Evolutionary conservation across 352 stramenopile genomes (phyloP), one percentile per base, ranked within the genome.

Genomic region (Globisporangium orthogonon): DNA sequence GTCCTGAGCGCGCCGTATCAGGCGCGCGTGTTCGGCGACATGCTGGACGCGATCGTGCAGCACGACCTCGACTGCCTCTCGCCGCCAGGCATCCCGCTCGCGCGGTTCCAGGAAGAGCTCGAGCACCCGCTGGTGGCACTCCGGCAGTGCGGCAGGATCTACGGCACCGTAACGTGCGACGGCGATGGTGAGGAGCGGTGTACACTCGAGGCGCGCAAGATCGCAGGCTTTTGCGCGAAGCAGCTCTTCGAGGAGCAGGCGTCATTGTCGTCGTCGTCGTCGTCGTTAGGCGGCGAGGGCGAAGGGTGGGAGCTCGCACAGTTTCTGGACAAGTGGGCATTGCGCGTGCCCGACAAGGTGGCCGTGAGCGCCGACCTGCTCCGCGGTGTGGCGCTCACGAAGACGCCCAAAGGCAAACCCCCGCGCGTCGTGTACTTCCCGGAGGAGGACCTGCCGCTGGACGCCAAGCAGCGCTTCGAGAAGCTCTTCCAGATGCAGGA

Each of bases 261-360:
- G 73, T 23, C 23, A 1, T 23, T 23, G 30, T 50, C 54, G 17
- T 66, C 71, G 13, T 23, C 23, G 23, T 23, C 70, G 84, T 46
- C 65, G 58, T 1, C 65, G 71, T 35, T 63, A 66, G 43, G 58
- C 59, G 56, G 62, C 4, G 39, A 23, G 13, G 58, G 70, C 14
- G 69, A 82, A 10, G 80, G 70, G 9, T 89, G 73, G 73, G 50
- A 67, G 17, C 58, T 89, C 15, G 69, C 84, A 4, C 55, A 70
- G 47, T 94, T 94, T 48, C 78, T 94, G 73, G 76, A 91, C 23
- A 91, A 94, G 48, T 94, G 84, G 84, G 74, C 82, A 40, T 61
- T 92, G 11, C 76, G 82, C 14, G 82, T 94, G 3, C 84, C 82
- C 2, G 74, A 89, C 30, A 73, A 66, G 7, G 74, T 94, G 45